These are phyloP conservation scores for Protoeuglena noctilucae DNA, from an alignment of 139 green algal genomes.

Conservation along the genomic window DNA sequence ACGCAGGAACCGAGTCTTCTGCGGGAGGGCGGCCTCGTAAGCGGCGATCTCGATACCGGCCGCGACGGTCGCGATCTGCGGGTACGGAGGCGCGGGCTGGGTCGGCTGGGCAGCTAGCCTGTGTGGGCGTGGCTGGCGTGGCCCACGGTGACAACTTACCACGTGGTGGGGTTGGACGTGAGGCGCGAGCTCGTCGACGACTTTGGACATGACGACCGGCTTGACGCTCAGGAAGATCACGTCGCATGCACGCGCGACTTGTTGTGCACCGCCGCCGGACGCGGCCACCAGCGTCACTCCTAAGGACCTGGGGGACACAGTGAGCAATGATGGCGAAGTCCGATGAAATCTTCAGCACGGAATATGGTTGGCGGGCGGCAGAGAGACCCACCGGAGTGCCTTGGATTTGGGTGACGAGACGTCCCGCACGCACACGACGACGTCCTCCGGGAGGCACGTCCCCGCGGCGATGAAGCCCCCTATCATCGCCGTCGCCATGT, in stretches of 20 bases:
- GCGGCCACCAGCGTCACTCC: neutral
- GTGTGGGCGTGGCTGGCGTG: too few relatives aligned
- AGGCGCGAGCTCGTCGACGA: neutral
- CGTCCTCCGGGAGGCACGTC: neutral
- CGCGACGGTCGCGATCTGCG: too few relatives aligned
- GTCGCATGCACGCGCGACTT: neutral
- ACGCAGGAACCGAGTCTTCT: neutral
- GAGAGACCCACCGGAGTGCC: too few relatives aligned
- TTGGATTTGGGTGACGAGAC: too few relatives aligned
- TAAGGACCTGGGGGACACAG: too few relatives aligned
- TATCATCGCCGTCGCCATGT: conserved; percentile 1
- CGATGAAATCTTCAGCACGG: too few relatives aligned
- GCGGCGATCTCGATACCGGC: neutral
- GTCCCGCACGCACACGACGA: neutral
- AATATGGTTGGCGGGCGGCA: too few relatives aligned
- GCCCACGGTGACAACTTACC: too few relatives aligned
- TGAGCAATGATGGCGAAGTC: too few relatives aligned
- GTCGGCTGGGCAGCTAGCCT: too few relatives aligned
- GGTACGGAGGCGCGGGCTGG: too few relatives aligned
- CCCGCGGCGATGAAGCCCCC: neutral
- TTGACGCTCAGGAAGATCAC: conserved; percentile 2
- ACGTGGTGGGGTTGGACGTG: neutral
- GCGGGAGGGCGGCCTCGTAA: neutral
- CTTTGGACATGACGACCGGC: neutral
- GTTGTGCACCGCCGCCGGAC: neutral